These are phyloP conservation scores for Porphyrellus cyaneotinctus DNA, from an alignment of 768 basidiomycete species.

Conservation along the genomic window DNA sequence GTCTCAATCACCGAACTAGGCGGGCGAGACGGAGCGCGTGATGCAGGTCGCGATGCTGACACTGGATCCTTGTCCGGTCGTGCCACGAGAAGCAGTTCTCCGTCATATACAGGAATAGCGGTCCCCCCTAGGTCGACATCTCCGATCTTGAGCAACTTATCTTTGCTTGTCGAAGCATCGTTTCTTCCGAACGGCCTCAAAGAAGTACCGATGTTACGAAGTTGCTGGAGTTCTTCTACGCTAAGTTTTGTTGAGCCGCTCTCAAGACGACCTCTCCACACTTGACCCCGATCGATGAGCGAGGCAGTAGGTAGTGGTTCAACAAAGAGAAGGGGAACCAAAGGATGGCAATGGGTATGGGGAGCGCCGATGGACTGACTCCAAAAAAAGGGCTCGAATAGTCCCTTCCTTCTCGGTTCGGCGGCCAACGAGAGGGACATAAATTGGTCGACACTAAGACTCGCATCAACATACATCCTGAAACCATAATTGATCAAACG, in stretches of 20 bases:
- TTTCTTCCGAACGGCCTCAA: conserved; percentile 28
- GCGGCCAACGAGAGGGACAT: conserved; percentile 73
- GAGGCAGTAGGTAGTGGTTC: conserved; percentile 66
- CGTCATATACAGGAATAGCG: conserved; percentile 67
- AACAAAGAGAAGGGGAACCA: conserved; percentile 69
- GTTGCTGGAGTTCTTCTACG: conserved; percentile 54
- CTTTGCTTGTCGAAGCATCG: conserved; percentile 19
- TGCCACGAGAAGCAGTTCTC: conserved; percentile 69
- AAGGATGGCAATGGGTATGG: conserved; percentile 40
- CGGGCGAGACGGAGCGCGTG: conserved; percentile 64
- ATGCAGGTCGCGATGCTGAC: conserved; percentile 51
- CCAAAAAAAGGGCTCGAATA: conserved; percentile 81
- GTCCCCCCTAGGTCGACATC: conserved; percentile 57
- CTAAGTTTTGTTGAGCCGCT: conserved; percentile 47
- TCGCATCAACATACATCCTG: not conserved
- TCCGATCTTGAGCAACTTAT: conserved; percentile 34
- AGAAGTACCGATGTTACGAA: conserved; percentile 50
- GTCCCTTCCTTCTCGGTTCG: conserved; percentile 68
- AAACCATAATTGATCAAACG: conserved; percentile 20
- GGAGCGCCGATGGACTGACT: conserved; percentile 38
- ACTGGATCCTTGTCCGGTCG: conserved; percentile 47
- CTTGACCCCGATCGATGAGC: conserved; percentile 61
- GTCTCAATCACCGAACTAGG: conserved; percentile 56
- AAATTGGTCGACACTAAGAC: conserved; percentile 64
- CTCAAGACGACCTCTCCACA: conserved; percentile 67